Conservation (phyloP, 2,329 filamentous ascomycete genomes). For the Lachnellula occidentalis region DNA sequence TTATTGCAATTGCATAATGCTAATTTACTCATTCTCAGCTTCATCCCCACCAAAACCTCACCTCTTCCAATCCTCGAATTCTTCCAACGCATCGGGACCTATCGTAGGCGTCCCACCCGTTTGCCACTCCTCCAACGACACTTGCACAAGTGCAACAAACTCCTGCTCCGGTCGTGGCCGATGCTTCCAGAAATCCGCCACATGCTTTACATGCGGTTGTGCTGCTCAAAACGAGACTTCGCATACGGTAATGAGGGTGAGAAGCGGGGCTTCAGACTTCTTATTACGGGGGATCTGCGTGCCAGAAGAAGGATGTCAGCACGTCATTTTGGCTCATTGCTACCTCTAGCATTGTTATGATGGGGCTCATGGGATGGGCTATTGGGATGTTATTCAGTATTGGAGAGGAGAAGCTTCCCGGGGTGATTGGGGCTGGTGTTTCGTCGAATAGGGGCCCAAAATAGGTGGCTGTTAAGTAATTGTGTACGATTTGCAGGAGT, state of each 20-base stretch:
- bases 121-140: constrained; percentile 67
- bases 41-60: constrained; percentile 8
- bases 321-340: constrained; percentile 83
- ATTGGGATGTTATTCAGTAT: constrained; percentile 78
- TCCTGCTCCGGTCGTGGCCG: constrained; percentile 78
- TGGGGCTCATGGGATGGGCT: constrained; percentile 62
- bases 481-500: constrained; percentile 21
- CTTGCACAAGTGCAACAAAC: constrained; percentile 65
- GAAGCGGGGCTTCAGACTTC: constrained; percentile 49
- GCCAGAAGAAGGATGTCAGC: constrained; percentile 88
- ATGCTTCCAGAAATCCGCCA: constrained; percentile 63
- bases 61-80: constrained; percentile 11
- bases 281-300: constrained; percentile 79
- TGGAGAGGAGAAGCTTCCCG: constrained; percentile 81
- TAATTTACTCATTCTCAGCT: background rate
- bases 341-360: constrained; percentile 64
- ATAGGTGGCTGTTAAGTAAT: background rate
- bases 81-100: constrained; percentile 16
- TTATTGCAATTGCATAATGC: background rate
- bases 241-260: constrained; percentile 26
- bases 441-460: constrained; percentile 28
- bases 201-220: constrained; percentile 80
- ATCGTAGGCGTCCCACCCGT: constrained; percentile 45
- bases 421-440: constrained; percentile 94
- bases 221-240: constrained; percentile 43